Percentiles rank a stretch among this genome's conserved stretches.
phyloP scores from a whole-genome alignment of 1,284 basidiomycete genomes.

The Polyporus tsugae region DNA sequence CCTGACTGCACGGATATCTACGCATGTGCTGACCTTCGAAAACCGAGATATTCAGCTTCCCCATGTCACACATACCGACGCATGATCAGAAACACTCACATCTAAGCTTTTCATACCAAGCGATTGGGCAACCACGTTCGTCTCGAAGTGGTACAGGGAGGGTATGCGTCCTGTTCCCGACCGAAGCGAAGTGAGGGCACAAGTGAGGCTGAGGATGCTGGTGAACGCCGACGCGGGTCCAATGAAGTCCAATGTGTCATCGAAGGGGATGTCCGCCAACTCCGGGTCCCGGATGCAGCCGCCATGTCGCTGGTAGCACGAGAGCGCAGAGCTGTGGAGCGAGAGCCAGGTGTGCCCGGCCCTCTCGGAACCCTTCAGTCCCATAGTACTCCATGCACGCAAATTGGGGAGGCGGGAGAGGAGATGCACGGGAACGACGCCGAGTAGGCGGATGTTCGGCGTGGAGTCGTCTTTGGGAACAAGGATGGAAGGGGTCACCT shows the following conservation, averaged over 20 bases:
- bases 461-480: not conserved
- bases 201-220: not conserved
- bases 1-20: not conserved
- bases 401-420: not conserved
- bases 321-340: conserved; percentile 1
- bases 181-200: not conserved
- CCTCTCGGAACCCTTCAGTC: not conserved
- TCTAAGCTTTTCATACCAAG: not conserved
- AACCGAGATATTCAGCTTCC: not conserved
- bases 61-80: not conserved
- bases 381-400: not conserved
- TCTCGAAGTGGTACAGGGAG: not conserved
- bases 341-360: not conserved
- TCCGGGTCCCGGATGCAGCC: not conserved
- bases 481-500: not conserved
- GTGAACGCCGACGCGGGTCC: not conserved
- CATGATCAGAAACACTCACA: not conserved
- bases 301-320: not conserved
- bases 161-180: not conserved
- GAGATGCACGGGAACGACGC: not conserved
- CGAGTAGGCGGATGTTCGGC: not conserved
- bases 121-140: no score
- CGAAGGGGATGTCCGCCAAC: not conserved
- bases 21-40: not conserved
- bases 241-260: not conserved